Base-by-base conservation (phyloP, 768 basidiomycete genomes). In the Saitozyma podzolica region DNA sequence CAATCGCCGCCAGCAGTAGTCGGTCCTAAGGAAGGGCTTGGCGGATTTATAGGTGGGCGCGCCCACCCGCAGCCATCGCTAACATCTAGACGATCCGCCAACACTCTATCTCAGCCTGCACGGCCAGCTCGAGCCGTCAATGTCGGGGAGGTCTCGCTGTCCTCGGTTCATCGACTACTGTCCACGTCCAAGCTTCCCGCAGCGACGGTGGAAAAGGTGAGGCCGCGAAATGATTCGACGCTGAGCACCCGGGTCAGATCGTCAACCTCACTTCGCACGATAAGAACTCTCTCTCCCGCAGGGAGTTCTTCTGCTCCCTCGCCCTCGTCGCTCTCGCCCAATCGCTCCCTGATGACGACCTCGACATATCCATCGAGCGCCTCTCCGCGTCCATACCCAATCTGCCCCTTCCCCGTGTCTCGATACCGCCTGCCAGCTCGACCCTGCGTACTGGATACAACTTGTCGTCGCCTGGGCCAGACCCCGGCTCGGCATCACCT, bases 221-320 rank as follows among this genome's bases (percentile, higher is more conserved):
- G 65, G 9, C 40, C 14, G 8, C 10, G 6, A 48, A 14, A 14
- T 48, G 14, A 9, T 41, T 48, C n/a, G 45, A 47, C 45, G 45
- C 45, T 17, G 45, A 47, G 2, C 13, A 11, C 6, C n/a, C 2
- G 11, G 45, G 45, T 6, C 67, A 94, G 92, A 94, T 97, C 70
- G 89, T 96, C 59, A 92, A 89, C 78, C 83, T 94, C 19, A 76
- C 74, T 14, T 57, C 66, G 11, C 56, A 69, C 19, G 74, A 76
- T 19, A 61, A 59, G 39, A 61, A 66, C 3, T 59, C 66, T n/a
- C 89, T 97, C 43, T 90, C 91, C 8, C 90, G 87, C 68, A 86
- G 88, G 60, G 93, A 97, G 75, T 94, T 95, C 82, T 94, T 90
- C 76, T 90, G 94, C 10, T 90, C 92, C 9, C 80, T 97, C 29